These are phyloP conservation scores for Phytophthora kernoviae DNA, from an alignment of 352 stramenopile genomes.

Conservation along the genomic window DNA sequence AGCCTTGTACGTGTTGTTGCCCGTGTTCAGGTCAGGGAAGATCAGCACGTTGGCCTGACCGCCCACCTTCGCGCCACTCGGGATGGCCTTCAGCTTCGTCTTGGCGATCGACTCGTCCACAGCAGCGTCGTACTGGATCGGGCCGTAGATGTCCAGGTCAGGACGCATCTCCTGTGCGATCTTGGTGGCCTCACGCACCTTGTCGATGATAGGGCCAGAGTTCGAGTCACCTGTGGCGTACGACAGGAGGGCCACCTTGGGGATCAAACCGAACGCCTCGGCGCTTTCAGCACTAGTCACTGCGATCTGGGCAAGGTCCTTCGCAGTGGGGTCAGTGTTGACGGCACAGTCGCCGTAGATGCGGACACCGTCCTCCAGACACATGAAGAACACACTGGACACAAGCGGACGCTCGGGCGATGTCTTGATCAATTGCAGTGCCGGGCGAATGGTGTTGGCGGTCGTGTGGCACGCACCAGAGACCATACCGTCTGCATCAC, in stretches of 20 bases:
- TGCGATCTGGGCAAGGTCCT: slow-evolving; percentile 82
- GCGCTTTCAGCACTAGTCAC: slow-evolving; percentile 78
- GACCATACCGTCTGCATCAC: slow-evolving; percentile 86
- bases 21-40: slow-evolving; percentile 89
- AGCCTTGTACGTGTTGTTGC: slow-evolving; percentile 92
- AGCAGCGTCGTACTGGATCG: slow-evolving; percentile 89
- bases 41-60: slow-evolving; percentile 87
- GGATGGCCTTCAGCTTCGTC: slow-evolving; percentile 77
- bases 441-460: slow-evolving; percentile 88
- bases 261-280: slow-evolving; percentile 78
- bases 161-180: slow-evolving; percentile 70
- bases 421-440: slow-evolving; percentile 90
- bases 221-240: slow-evolving; percentile 87
- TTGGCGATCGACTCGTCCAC: slow-evolving; percentile 79
- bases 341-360: slow-evolving; percentile 89
- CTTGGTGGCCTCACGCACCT: slow-evolving; percentile 78
- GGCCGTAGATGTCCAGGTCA: slow-evolving; percentile 84
- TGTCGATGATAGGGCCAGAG: slow-evolving; percentile 83
- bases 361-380: slow-evolving; percentile 77
- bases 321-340: slow-evolving; percentile 78
- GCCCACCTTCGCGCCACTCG: slow-evolving; percentile 62
- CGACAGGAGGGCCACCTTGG: slow-evolving; percentile 82
- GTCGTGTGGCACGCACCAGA: slow-evolving; percentile 85
- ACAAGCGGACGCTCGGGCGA: slow-evolving; percentile 64
- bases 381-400: slow-evolving; percentile 91